A percentile compares a stretch with the other conserved stretches of the same genome.
phyloP scores from a whole-genome alignment of 257 asterid genomes.

The Solanum corneliomulleri region DNA sequence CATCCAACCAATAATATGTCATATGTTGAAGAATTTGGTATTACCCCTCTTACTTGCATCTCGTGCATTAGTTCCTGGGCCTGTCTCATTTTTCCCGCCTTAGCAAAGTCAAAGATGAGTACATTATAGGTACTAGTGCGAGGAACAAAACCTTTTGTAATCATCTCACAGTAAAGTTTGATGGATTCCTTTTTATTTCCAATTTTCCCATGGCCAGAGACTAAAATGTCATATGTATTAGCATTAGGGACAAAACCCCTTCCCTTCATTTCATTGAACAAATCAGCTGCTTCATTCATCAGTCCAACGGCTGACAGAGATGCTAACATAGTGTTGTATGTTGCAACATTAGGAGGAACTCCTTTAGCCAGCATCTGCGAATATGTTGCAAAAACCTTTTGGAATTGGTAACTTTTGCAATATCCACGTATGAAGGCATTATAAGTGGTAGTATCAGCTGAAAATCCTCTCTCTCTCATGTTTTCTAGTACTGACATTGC shows the following conservation, averaged over 20 bases:
- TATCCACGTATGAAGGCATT: conserved; percentile 77
- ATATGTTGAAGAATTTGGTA: conserved; percentile 68
- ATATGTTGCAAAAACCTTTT: conserved; percentile 46
- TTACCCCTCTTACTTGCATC: conserved; percentile 61
- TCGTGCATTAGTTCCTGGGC: conserved; percentile 81
- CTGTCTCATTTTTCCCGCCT: conserved; percentile 75
- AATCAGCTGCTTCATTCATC: conserved; percentile 32
- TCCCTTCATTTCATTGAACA: conserved; percentile 53
- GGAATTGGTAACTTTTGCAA: conserved; percentile 49
- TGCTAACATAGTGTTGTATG: conserved; percentile 63
- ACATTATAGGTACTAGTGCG: conserved; percentile 61
- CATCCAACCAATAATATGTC: conserved; percentile 76
- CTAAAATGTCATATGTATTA: conserved; percentile 53
- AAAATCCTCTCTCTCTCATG: conserved; percentile 60
- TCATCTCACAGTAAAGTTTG: conserved; percentile 82
- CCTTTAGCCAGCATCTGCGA: conserved; percentile 55
- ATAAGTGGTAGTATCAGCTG: conserved; percentile 56
- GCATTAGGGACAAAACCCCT: conserved; percentile 47
- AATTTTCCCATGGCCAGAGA: conserved; percentile 58
- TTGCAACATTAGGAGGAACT: conserved; percentile 53
- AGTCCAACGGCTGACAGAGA: conserved; percentile 44
- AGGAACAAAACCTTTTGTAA: conserved; percentile 71
- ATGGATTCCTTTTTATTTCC: conserved; percentile 77
- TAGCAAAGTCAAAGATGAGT: conserved; percentile 64
- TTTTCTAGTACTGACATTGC: conserved; percentile 48